Base-by-base conservation (phyloP, 495 filamentous ascomycete genomes). In the Podospora pseudoanserina region DNA sequence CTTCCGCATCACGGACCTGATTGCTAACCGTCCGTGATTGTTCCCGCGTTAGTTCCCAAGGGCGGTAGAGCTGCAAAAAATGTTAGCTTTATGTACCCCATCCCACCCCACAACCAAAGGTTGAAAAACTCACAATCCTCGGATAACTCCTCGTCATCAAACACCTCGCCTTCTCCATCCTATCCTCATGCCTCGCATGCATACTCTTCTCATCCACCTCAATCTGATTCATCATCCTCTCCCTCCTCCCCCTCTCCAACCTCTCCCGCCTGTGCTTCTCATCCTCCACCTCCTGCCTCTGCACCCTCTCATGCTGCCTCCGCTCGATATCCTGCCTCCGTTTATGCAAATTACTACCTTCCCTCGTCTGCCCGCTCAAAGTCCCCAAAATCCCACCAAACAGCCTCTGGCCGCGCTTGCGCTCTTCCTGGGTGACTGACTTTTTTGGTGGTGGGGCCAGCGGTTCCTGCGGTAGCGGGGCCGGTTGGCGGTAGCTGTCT, bases 311-410 rank as follows among this genome's bases (percentile, higher is more conserved):
- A 77, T 93, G 89, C 77, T 95, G 92, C 74, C 91, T 90, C 74
- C 88, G 89, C 79, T 98, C 94, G 74, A 97, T 94, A 75, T 99
- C 94, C 67, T 86, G 87, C 64, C 94, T 87, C 71, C 89, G 89
- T 78, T 87, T 91, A 72, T 92, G 89, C 74, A 85, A 83, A 34
- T 81, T 76, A 73, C 77, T 84, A 54, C 91, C 87, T 72, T 86
- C 82, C 60, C 86, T 91, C 83, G 95, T 91, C 39, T 49, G 39
- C 39, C 39, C 39, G 76, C 91, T 94, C 67, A 98, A 87, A 64
- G 93, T 94, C 76, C 90, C 92, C 71, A 97, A 82, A 72, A 97
- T 79, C 63, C 89, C 92, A 64, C 95, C 95, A 80, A 97, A 97
- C 74, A 99, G 85, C 64, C 95, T 85, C 82, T 92, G 90, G 57